These are phyloP conservation scores for Clonostachys solani DNA, from an alignment of 2,329 filamentous ascomycete genomes.

Conservation along the genomic window DNA sequence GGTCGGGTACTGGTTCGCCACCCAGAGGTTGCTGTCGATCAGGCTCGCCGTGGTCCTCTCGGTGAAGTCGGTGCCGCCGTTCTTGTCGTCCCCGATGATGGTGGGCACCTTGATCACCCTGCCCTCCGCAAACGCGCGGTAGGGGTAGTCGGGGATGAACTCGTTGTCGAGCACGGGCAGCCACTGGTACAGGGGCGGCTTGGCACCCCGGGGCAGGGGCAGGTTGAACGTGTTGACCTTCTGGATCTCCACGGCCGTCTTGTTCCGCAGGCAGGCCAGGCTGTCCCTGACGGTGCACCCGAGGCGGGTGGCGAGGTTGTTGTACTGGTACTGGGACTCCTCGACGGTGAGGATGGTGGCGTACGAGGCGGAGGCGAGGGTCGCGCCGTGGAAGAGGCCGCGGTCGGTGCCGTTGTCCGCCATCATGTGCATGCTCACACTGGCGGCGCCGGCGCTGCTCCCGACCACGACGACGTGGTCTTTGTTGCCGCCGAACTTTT, in stretches of 20 bases:
- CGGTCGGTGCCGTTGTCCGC: slow-evolving; percentile 45
- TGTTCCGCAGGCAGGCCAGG: slow-evolving; percentile 39
- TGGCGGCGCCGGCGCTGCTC: slow-evolving; percentile 62
- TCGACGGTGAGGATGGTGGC: slow-evolving; percentile 38
- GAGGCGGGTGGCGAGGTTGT: slow-evolving; percentile 37
- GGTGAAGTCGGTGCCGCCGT: slow-evolving; percentile 30
- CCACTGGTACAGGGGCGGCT: slow-evolving; percentile 45
- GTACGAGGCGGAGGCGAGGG: slow-evolving; percentile 47
- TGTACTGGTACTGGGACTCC: slow-evolving; percentile 47
- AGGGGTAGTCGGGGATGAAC: slow-evolving; percentile 45
- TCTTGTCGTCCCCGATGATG: slow-evolving; percentile 35
- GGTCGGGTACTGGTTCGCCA: slow-evolving; percentile 25
- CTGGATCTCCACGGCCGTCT: slow-evolving; percentile 34
- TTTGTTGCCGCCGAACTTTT: slow-evolving; percentile 65
- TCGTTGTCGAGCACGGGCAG: slow-evolving; percentile 49
- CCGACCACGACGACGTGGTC: slow-evolving; percentile 65
- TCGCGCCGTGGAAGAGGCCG: slow-evolving; percentile 45
- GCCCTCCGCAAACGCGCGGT: slow-evolving; percentile 39
- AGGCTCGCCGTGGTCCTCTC: slow-evolving; percentile 22
- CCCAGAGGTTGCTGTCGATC: slow-evolving; percentile 21
- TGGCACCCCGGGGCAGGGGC: slow-evolving; percentile 15
- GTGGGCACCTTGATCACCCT: slow-evolving; percentile 49
- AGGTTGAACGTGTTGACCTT: slow-evolving; percentile 30
- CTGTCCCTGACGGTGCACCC: slow-evolving; percentile 31
- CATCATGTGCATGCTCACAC: slow-evolving; percentile 60